Conservation (phyloP, 495 filamentous ascomycete species). For the Pyrenopolyporus hunteri region DNA sequence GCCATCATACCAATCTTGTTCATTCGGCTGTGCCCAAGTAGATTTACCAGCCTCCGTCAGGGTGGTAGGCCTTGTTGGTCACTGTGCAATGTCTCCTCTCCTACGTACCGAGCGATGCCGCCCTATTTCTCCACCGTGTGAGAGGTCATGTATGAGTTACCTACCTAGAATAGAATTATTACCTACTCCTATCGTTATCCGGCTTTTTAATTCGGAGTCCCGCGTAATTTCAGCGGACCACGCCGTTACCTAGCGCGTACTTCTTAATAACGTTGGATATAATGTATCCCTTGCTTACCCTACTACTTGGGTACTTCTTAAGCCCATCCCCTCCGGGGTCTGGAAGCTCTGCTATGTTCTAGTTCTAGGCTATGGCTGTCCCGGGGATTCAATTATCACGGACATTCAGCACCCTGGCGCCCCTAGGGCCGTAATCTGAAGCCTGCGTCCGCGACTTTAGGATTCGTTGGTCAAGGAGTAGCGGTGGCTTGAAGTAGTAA, state of each 20-base stretch:
- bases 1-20: too few species aligned
- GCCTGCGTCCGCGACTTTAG: neutral
- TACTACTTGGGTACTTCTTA: too few species aligned
- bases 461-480: constrained; percentile 11
- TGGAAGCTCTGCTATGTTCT: too few species aligned
- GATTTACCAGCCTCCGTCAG: neutral
- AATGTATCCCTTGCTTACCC: too few species aligned
- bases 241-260: neutral
- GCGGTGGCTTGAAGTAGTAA: constrained; percentile 9
- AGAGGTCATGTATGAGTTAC: neutral
- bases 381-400: constrained; percentile 10
- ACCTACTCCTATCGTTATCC: neutral
- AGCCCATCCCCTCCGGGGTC: too few species aligned
- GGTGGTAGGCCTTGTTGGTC: neutral
- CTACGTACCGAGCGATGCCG: neutral
- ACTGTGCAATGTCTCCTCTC: constrained; percentile 3
- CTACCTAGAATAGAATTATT: neutral
- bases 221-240: neutral
- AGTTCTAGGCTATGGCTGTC: neutral
- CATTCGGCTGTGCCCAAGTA: too few species aligned
- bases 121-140: constrained; percentile 2
- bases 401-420: neutral
- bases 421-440: constrained; percentile 24
- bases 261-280: neutral
- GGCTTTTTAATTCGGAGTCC: neutral